Conservation (phyloP, 495 filamentous ascomycete species). For the Amphirosellinia nigrospora region DNA sequence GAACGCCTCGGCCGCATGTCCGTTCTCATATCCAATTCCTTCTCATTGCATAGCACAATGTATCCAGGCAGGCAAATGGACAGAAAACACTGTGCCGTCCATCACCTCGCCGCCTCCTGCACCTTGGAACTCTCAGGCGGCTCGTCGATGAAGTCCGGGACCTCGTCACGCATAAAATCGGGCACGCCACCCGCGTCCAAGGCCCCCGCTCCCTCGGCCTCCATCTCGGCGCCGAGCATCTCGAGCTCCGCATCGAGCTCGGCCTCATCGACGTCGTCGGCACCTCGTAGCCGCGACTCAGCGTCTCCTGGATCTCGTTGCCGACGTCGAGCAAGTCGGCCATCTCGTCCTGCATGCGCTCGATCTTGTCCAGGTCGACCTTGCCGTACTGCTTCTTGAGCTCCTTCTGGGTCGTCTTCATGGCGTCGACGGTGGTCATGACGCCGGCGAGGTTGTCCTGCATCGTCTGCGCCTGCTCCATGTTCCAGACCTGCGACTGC, state of each 20-base stretch:
- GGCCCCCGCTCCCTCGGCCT: slow-evolving; percentile 67
- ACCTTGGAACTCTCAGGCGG: slow-evolving; percentile 72
- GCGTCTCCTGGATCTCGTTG: slow-evolving; percentile 97
- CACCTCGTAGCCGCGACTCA: slow-evolving; percentile 91
- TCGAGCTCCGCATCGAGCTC: slow-evolving; percentile 97
- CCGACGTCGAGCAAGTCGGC: slow-evolving; percentile 96
- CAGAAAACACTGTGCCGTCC: slow-evolving; percentile 4
- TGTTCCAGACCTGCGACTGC: slow-evolving; percentile 96
- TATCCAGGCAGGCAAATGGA: background rate
- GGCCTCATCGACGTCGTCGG: slow-evolving; percentile 97
- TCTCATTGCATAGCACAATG: slow-evolving; percentile 13
- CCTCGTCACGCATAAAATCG: slow-evolving; percentile 87
- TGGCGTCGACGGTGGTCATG: slow-evolving; percentile 97
- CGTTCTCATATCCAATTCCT: slow-evolving; percentile 27
- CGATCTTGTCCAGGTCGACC: slow-evolving; percentile 96
- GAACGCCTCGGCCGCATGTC: slow-evolving; percentile 17
- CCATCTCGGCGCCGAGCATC: slow-evolving; percentile 87
- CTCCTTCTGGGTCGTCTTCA: slow-evolving; percentile 95
- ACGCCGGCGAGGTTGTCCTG: slow-evolving; percentile 98
- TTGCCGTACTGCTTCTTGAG: slow-evolving; percentile 96
- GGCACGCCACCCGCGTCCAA: slow-evolving; percentile 68
- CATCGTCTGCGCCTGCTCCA: slow-evolving; percentile 99
- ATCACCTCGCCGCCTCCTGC: slow-evolving; percentile 75
- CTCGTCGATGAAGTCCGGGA: slow-evolving; percentile 90
- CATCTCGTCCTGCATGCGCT: slow-evolving; percentile 99